Evolutionary conservation across 805 yeast genomes (phyloP).

Genomic region (Saccharomycopsis fermentans): DNA sequence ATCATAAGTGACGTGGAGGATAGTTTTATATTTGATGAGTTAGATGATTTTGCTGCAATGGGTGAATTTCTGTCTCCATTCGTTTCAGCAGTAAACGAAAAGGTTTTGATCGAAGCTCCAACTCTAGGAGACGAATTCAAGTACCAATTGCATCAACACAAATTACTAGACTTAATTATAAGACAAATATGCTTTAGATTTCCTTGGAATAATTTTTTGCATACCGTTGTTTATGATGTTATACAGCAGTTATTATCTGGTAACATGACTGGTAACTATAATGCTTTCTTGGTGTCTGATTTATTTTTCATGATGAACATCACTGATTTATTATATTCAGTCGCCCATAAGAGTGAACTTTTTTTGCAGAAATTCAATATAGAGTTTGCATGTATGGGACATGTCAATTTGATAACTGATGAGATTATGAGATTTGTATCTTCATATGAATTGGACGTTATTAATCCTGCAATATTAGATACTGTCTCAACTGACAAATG

Average conservation of each 20-base stretch:
- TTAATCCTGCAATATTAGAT: constrained; percentile 10
- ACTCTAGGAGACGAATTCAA: constrained; percentile 85
- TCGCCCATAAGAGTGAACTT: constrained; percentile 6
- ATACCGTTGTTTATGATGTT: constrained; percentile 93
- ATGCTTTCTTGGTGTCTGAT: constrained; percentile 64
- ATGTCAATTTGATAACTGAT: constrained; percentile 25
- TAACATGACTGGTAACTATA: constrained; percentile 72
- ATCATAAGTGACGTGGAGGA: background rate
- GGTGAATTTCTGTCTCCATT: constrained; percentile 4
- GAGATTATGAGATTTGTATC: constrained; percentile 14
- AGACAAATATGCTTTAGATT: constrained; percentile 59
- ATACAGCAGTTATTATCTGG: constrained; percentile 93
- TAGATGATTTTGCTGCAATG: background rate
- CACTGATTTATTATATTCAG: constrained; percentile 9
- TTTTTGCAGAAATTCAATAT: constrained; percentile 4
- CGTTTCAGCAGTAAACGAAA: constrained; percentile 28
- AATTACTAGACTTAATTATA: constrained; percentile 57
- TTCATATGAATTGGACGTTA: constrained; percentile 1
- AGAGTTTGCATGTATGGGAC: constrained; percentile 84
- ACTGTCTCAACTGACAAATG: constrained; percentile 5
- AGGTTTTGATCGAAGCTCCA: constrained; percentile 41
- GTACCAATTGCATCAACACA: constrained; percentile 67
- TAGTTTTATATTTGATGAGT: background rate
- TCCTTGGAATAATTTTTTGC: constrained; percentile 97
- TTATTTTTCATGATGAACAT: constrained; percentile 15